Percentiles rank a stretch among this genome's conserved stretches.
phyloP scores from a whole-genome alignment of 371 early-diverging fungal species.

The Nematocida sp. region DNA sequence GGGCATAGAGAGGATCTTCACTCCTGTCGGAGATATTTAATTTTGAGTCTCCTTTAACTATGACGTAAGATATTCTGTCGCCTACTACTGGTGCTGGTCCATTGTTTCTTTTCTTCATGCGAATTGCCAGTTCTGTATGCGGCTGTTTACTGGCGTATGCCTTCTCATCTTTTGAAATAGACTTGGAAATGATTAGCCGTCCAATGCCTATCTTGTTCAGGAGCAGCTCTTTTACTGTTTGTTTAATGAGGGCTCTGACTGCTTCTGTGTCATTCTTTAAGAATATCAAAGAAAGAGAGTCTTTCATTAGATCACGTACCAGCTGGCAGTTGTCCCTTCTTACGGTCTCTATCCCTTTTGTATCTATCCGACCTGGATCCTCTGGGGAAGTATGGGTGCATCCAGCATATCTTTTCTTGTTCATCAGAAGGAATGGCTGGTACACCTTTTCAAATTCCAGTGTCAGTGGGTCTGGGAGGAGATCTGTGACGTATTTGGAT shows the following conservation, averaged over 20 bases:
- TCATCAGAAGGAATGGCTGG: slow-evolving; percentile 90
- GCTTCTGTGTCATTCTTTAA: slow-evolving; percentile 80
- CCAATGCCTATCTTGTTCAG: slow-evolving; percentile 92
- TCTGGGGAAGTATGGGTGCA: slow-evolving; percentile 71
- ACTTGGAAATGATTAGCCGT: slow-evolving; percentile 91
- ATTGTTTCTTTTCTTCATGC: slow-evolving; percentile 89
- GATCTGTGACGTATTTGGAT: slow-evolving; percentile 74
- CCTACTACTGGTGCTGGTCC: slow-evolving; percentile 80
- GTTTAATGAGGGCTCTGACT: slow-evolving; percentile 78
- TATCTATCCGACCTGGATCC: slow-evolving; percentile 85
- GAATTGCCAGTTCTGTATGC: slow-evolving; percentile 86
- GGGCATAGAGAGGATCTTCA: slow-evolving; percentile 95
- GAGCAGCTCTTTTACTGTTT: slow-evolving; percentile 79
- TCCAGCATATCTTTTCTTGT: slow-evolving; percentile 98
- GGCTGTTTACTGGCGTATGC: slow-evolving; percentile 93
- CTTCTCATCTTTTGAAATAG: slow-evolving; percentile 75
- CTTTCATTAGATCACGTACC: slow-evolving; percentile 83
- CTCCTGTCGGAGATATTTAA: slow-evolving; percentile 87
- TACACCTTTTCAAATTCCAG: slow-evolving; percentile 99
- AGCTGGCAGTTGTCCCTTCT: slow-evolving; percentile 93
- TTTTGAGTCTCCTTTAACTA: slow-evolving; percentile 77
- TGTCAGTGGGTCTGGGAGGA: slow-evolving; percentile 86
- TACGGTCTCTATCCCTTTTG: slow-evolving; percentile 98
- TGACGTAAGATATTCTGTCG: slow-evolving; percentile 98
- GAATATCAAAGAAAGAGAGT: slow-evolving; percentile 78